Conservation (phyloP, 192 early-diverging fungal species). For the Funneliformis mosseae region DNA sequence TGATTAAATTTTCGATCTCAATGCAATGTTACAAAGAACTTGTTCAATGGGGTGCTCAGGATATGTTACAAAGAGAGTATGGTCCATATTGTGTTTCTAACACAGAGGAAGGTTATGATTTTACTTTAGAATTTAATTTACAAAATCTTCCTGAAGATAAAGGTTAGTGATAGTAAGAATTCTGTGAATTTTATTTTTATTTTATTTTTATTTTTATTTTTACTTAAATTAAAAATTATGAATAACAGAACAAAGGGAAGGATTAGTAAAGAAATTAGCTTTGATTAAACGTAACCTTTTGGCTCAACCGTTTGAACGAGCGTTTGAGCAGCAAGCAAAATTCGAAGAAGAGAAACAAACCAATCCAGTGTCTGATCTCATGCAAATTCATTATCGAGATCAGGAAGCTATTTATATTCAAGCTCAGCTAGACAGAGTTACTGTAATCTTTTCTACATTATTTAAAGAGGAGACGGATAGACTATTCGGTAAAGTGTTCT, state of each 20-base stretch:
- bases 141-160: slow-evolving; percentile 73
- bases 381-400: slow-evolving; percentile 93
- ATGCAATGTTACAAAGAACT: slow-evolving; percentile 88
- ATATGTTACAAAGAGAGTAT: slow-evolving; percentile 85
- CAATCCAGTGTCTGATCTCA: slow-evolving; percentile 72
- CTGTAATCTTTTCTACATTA: slow-evolving; percentile 94
- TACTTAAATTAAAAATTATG: background rate
- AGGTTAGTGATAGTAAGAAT: slow-evolving; percentile 5
- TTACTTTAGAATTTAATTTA: slow-evolving; percentile 83
- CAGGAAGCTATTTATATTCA: slow-evolving; percentile 93
- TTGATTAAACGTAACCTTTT: slow-evolving; percentile 93
- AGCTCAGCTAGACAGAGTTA: slow-evolving; percentile 90
- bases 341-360: slow-evolving; percentile 72
- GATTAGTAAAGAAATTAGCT: slow-evolving; percentile 78
- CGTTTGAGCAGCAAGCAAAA: slow-evolving; percentile 80
- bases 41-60: slow-evolving; percentile 75
- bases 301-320: slow-evolving; percentile 90
- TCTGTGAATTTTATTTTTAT: background rate
- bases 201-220: slow-evolving; percentile 11
- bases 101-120: slow-evolving; percentile 73
- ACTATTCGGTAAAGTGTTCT: slow-evolving; percentile 93
- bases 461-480: slow-evolving; percentile 98
- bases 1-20: slow-evolving; percentile 74
- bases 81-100: slow-evolving; percentile 61
- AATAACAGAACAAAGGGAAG: slow-evolving; percentile 49